phyloP scores from a whole-genome alignment of 371 early-diverging fungal species.

The Mucor plumbeus region DNA sequence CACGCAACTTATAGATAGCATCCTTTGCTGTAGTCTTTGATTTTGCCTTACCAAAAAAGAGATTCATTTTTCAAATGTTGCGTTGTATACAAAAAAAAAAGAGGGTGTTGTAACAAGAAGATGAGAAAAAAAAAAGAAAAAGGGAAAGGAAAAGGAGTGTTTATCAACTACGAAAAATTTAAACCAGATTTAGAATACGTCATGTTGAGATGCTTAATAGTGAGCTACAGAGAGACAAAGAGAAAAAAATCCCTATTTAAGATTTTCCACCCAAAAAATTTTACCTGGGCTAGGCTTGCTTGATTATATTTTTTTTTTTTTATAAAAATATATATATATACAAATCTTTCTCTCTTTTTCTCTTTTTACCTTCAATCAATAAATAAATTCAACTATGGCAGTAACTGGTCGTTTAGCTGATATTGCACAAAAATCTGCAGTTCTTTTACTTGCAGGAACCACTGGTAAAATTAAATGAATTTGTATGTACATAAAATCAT shows the following conservation, averaged over 20 bases:
- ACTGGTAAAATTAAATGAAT: constrained; percentile 37
- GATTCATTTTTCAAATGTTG: constrained; percentile 62
- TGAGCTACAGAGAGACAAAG: background rate
- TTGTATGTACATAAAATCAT: background rate
- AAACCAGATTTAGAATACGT: constrained; percentile 4
- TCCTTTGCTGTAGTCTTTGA: constrained; percentile 90
- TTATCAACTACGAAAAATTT: constrained; percentile 3
- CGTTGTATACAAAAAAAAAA: background rate
- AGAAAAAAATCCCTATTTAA: background rate
- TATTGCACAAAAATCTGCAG: constrained; percentile 55
- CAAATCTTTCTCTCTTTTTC: background rate
- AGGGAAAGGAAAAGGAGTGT: background rate
- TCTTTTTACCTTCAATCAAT: constrained; percentile 8
- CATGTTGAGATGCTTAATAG: constrained; percentile 5
- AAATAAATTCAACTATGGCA: constrained; percentile 30
- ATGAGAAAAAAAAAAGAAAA: constrained; percentile 3
- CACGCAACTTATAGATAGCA: constrained; percentile 91
- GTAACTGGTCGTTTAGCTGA: constrained; percentile 48
- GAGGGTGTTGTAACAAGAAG: background rate
- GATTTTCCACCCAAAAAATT: background rate
- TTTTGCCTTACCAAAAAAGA: constrained; percentile 84
- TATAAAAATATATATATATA: background rate
- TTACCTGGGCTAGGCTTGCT: background rate
- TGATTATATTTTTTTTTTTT: background rate
- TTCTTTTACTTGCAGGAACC: constrained; percentile 52